Evolutionary conservation across 495 filamentous ascomycete species (phyloP).

Genomic region (Trypethelium eluteriae): DNA sequence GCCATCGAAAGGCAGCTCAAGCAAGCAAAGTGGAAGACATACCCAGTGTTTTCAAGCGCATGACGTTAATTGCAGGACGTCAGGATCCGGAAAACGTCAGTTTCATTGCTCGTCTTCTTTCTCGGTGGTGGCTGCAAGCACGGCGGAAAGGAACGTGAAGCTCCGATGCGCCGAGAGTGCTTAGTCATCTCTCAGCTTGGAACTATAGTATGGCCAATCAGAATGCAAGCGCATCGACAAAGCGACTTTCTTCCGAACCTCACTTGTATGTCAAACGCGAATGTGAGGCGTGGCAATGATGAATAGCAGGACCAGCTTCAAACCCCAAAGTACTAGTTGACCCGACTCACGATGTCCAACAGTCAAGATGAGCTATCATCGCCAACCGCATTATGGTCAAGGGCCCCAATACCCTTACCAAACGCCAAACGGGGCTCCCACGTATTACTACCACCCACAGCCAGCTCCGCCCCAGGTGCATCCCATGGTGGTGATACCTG

Average conservation of each 20-base stretch:
- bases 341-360: not conserved
- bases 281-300: not conserved
- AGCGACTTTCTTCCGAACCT: not conserved
- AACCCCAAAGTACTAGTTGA: not conserved
- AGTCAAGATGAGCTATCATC: conserved; percentile 1
- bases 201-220: not conserved
- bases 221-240: not conserved
- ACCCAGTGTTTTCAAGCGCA: not conserved
- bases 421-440: not conserved
- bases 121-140: not conserved
- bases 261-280: not conserved
- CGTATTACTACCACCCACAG: not conserved
- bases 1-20: not conserved
- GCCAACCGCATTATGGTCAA: not conserved
- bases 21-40: not conserved
- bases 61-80: not conserved
- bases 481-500: conserved; percentile 10
- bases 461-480: not conserved
- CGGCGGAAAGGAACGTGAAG: not conserved
- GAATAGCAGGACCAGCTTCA: not conserved
- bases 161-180: no score
- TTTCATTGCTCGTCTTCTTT: no score
- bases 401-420: conserved; percentile 4
- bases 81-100: no score
- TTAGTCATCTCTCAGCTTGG: no score